Conservation (phyloP, 371 early-diverging fungal genomes). For the Nematocida minor region DNA sequence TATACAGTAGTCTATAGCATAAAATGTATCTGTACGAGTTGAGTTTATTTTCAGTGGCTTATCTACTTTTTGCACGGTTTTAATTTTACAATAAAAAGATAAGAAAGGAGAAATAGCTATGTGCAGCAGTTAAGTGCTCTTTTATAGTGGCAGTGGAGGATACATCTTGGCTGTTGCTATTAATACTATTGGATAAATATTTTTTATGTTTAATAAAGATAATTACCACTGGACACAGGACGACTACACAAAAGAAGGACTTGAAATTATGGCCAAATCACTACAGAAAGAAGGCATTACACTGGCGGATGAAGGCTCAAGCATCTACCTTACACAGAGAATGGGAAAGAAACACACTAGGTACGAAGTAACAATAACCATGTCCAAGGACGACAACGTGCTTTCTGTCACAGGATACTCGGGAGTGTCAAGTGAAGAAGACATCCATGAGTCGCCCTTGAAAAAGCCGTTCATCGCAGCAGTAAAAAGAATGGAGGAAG, state of each 20-base stretch:
- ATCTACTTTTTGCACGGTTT: too few species aligned
- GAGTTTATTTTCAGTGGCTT: too few species aligned
- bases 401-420: neutral
- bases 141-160: too few species aligned
- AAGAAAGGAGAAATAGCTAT: too few species aligned
- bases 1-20: too few species aligned
- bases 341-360: neutral
- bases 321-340: conserved; percentile 16
- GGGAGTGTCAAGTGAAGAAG: neutral
- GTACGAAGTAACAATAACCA: too few species aligned
- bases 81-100: too few species aligned
- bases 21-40: too few species aligned
- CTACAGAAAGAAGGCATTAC: neutral
- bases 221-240: conserved; percentile 52
- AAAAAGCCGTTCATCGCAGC: neutral
- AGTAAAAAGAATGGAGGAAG: conserved; percentile 1
- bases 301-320: neutral
- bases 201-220: conserved; percentile 42
- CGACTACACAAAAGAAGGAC: conserved; percentile 15
- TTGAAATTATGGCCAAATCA: neutral
- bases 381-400: neutral
- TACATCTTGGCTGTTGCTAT: too few species aligned
- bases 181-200: too few species aligned
- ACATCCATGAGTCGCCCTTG: neutral
- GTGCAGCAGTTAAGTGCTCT: too few species aligned